These are phyloP conservation scores for Hymenotorrendiella dingleyae DNA, from an alignment of 2,329 filamentous ascomycete genomes.

Conservation along the genomic window DNA sequence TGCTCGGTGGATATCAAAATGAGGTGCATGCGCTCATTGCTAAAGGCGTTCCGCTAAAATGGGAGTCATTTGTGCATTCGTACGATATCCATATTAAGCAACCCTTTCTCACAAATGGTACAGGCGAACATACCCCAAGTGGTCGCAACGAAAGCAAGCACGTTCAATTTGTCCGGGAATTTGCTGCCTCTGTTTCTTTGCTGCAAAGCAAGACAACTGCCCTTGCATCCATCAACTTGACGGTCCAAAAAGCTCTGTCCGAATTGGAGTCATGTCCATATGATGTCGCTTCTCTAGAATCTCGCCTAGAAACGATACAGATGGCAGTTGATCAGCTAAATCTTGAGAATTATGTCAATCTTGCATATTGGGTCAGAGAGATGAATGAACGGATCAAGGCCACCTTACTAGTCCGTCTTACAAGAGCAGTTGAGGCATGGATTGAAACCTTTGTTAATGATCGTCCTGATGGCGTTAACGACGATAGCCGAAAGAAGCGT, in stretches of 20 bases:
- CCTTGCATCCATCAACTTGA: conserved; percentile 73
- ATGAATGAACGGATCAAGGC: conserved; percentile 82
- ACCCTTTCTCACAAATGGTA: conserved; percentile 50
- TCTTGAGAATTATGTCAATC: conserved; percentile 90
- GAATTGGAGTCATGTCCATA: conserved; percentile 85
- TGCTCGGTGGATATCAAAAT: conserved; percentile 87
- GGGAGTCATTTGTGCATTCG: conserved; percentile 97
- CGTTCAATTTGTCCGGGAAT: conserved; percentile 92
- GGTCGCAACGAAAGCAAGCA: conserved; percentile 79
- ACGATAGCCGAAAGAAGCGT: conserved; percentile 49
- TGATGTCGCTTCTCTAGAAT: conserved; percentile 70
- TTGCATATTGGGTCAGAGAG: conserved; percentile 80
- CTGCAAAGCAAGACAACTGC: conserved; percentile 83
- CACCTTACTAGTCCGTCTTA: conserved; percentile 75
- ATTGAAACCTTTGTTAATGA: conserved; percentile 73
- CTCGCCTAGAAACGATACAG: conserved; percentile 79
- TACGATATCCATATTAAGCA: conserved; percentile 83
- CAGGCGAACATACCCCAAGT: conserved; percentile 51
- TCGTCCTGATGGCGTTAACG: conserved; percentile 34
- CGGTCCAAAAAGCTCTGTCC: conserved; percentile 70
- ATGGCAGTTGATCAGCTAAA: conserved; percentile 93
- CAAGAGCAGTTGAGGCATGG: conserved; percentile 79
- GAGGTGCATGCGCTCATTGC: conserved; percentile 77
- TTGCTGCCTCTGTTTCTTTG: conserved; percentile 78
- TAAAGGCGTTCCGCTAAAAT: conserved; percentile 85